phyloP scores from a whole-genome alignment of 1,284 basidiomycete species.

The Psilocybe mexicana region DNA sequence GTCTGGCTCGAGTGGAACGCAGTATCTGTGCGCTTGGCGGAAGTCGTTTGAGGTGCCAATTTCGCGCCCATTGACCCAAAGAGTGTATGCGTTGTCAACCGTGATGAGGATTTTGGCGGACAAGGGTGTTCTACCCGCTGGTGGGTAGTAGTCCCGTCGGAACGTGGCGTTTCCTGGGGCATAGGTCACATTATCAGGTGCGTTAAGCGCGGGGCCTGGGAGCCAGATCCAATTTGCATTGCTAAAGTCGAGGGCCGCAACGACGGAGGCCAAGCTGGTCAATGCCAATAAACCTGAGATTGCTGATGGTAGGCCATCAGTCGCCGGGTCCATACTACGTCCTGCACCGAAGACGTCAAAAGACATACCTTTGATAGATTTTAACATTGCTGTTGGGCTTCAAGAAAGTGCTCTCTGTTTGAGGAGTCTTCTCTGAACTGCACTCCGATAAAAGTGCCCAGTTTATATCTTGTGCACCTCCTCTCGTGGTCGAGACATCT shows the following conservation, averaged over 20 bases:
- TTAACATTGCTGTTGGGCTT: too few species aligned
- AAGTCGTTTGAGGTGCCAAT: slow-evolving; percentile 21
- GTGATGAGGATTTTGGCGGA: slow-evolving; percentile 27
- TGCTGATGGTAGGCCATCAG: not conserved
- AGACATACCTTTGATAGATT: too few species aligned
- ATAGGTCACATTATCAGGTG: not conserved
- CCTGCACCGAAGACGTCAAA: too few species aligned
- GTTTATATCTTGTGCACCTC: too few species aligned
- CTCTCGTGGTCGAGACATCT: too few species aligned
- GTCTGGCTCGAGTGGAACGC: slow-evolving; percentile 23
- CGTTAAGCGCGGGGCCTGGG: not conserved
- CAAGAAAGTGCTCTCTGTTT: too few species aligned
- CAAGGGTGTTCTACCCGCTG: slow-evolving; percentile 21
- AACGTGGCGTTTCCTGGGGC: slow-evolving; percentile 21
- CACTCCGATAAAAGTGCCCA: too few species aligned
- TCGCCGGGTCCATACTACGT: too few species aligned
- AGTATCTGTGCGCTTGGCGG: slow-evolving; percentile 21
- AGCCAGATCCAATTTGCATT: slow-evolving; percentile 20
- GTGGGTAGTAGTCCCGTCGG: slow-evolving; percentile 25
- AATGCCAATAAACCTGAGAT: not conserved
- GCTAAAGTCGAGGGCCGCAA: slow-evolving; percentile 11
- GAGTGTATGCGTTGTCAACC: slow-evolving; percentile 28
- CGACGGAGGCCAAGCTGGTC: not conserved
- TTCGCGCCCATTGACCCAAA: slow-evolving; percentile 28
- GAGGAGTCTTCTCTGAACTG: too few species aligned